Percentiles rank a stretch among this genome's conserved stretches.
Evolutionary conservation across 305 asterid genomes (phyloP).

Genomic region (Rubia tinctorum): DNA sequence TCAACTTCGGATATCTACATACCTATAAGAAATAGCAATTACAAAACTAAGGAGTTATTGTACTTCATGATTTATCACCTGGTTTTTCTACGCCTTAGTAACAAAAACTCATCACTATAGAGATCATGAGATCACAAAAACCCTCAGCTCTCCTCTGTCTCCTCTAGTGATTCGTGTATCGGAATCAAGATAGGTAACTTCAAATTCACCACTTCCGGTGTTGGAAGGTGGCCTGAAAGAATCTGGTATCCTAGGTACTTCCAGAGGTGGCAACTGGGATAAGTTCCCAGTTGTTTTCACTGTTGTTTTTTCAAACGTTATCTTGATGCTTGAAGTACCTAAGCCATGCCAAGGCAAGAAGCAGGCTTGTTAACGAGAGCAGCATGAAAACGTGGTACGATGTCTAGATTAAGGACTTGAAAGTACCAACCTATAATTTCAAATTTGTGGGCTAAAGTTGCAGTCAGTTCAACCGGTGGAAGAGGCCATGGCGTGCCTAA

Average conservation of each 20-base stretch:
- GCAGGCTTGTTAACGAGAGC: conserved; percentile 2
- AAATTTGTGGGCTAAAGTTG: conserved; percentile 92
- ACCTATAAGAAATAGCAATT: background rate
- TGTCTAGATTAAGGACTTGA: background rate
- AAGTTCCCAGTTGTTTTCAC: conserved; percentile 79
- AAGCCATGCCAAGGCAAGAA: conserved; percentile 13
- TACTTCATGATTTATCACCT: background rate
- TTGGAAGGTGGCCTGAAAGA: conserved; percentile 61
- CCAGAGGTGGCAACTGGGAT: conserved; percentile 80
- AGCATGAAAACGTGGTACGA: background rate
- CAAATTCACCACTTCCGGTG: conserved; percentile 72
- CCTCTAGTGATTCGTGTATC: conserved; percentile 84
- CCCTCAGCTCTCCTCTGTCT: conserved; percentile 86
- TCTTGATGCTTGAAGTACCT: conserved; percentile 69
- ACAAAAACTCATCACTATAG: background rate
- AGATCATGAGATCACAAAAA: conserved; percentile 61
- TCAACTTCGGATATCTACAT: no score
- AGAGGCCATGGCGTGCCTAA: conserved; percentile 95
- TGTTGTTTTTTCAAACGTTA: conserved; percentile 73
- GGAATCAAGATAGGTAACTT: conserved; percentile 74
- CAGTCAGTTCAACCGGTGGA: conserved; percentile 71
- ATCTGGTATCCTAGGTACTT: conserved; percentile 77
- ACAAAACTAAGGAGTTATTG: background rate
- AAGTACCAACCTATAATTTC: conserved; percentile 59
- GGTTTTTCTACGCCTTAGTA: background rate